A percentile compares a stretch with the other conserved stretches of the same genome.
phyloP scores from a whole-genome alignment of 2,329 filamentous ascomycete genomes.

The Diaporthe vexans region DNA sequence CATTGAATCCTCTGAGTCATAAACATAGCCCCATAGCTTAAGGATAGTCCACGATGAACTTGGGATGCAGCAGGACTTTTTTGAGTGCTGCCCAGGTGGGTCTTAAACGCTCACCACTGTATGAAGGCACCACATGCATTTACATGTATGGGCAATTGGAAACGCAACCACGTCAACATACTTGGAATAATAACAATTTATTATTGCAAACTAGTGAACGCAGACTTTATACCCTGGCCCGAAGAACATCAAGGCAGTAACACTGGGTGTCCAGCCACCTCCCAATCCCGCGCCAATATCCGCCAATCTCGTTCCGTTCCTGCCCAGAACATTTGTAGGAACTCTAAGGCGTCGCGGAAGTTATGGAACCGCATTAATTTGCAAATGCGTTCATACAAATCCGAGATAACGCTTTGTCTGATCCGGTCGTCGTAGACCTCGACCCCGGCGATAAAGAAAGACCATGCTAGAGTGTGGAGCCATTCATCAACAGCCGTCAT shows the following conservation, averaged over 20 bases:
- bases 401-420: not conserved
- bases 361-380: not conserved
- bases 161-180: too few relatives aligned
- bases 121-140: too few relatives aligned
- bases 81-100: too few relatives aligned
- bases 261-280: not conserved
- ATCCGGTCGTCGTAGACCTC: not conserved
- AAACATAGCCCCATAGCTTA: not conserved
- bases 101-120: too few relatives aligned
- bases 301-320: not conserved
- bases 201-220: not conserved
- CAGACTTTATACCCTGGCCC: not conserved
- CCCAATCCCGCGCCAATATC: not conserved
- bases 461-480: slow-evolving; percentile 1
- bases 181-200: too few relatives aligned
- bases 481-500: slow-evolving; percentile 7
- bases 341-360: not conserved
- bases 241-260: not conserved
- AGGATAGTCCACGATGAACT: not conserved
- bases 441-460: not conserved
- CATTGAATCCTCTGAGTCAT: not conserved
- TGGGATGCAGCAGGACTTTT: not conserved
- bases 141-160: too few relatives aligned
- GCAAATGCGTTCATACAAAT: not conserved
- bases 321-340: not conserved